These are phyloP conservation scores for Aotearoamyces nothofagi DNA, from an alignment of 2,329 filamentous ascomycete genomes.

Conservation along the genomic window DNA sequence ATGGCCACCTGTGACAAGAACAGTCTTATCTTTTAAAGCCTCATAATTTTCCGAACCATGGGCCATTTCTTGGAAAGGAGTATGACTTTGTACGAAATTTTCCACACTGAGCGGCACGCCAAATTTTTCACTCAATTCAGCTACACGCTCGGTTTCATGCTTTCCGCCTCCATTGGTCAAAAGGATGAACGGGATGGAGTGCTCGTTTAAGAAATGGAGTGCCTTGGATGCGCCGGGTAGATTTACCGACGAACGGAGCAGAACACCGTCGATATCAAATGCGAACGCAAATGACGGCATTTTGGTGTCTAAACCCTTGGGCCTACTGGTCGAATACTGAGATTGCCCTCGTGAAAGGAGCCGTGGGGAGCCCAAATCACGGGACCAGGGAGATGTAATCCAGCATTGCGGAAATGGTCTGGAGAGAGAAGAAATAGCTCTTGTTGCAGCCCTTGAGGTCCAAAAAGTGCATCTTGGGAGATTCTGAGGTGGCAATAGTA, in stretches of 20 bases:
- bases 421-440: no score
- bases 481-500: no score
- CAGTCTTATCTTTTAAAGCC: conserved; percentile 44
- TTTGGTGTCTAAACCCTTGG: no score
- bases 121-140: conserved; percentile 52
- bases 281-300: conserved; percentile 30
- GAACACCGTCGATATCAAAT: conserved; percentile 77
- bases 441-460: no score
- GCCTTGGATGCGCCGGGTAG: conserved; percentile 66
- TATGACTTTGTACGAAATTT: conserved; percentile 82
- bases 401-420: no score
- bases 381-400: no score
- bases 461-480: no score
- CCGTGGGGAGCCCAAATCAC: no score
- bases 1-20: conserved; percentile 53
- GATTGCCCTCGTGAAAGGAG: no score
- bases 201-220: conserved; percentile 54
- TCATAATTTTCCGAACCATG: conserved; percentile 36
- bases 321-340: no score
- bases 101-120: conserved; percentile 46
- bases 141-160: conserved; percentile 58
- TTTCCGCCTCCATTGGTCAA: conserved; percentile 92
- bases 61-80: conserved; percentile 64
- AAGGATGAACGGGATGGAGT: conserved; percentile 80
- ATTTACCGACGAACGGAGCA: conserved; percentile 66